Evolutionary conservation across 2,329 filamentous ascomycete species (phyloP).

Genomic region (Purpureocillium takamizusanense): DNA sequence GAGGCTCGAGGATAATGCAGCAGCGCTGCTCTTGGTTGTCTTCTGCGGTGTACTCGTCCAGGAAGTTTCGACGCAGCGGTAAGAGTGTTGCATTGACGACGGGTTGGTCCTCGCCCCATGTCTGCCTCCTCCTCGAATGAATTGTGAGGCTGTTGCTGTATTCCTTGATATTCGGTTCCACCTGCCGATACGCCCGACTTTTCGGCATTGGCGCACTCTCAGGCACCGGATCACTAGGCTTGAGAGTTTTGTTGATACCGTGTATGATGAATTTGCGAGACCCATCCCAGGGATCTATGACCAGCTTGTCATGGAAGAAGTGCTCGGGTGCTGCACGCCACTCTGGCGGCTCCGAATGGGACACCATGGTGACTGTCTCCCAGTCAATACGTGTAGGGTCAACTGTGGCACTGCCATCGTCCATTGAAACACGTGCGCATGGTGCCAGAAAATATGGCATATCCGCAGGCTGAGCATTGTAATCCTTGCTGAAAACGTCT

Average conservation of each 20-base stretch:
- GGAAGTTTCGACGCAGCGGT: constrained; percentile 69
- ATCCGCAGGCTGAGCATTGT: constrained; percentile 50
- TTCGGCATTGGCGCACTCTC: constrained; percentile 37
- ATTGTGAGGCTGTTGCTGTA: constrained; percentile 73
- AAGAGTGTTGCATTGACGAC: constrained; percentile 71
- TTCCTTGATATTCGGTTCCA: constrained; percentile 60
- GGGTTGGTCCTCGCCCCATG: constrained; percentile 62
- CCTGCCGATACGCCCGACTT: constrained; percentile 31
- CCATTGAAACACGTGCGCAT: background rate
- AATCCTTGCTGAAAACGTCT: constrained; percentile 86
- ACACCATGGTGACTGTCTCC: constrained; percentile 38
- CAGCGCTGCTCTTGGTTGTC: constrained; percentile 36
- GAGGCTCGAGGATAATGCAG: constrained; percentile 67
- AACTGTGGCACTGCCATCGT: background rate
- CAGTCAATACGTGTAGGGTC: constrained; percentile 46
- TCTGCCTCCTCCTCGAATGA: constrained; percentile 40
- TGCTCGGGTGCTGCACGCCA: constrained; percentile 35
- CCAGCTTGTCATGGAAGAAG: constrained; percentile 44
- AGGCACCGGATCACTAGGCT: constrained; percentile 57
- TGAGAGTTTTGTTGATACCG: constrained; percentile 47
- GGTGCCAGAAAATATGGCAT: constrained; percentile 84
- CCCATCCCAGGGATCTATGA: constrained; percentile 52
- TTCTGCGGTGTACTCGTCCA: constrained; percentile 58
- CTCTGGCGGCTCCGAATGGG: constrained; percentile 20
- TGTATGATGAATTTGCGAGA: constrained; percentile 50